Base-by-base conservation (phyloP, 306 rosid species). In the Quercus alba region DNA sequence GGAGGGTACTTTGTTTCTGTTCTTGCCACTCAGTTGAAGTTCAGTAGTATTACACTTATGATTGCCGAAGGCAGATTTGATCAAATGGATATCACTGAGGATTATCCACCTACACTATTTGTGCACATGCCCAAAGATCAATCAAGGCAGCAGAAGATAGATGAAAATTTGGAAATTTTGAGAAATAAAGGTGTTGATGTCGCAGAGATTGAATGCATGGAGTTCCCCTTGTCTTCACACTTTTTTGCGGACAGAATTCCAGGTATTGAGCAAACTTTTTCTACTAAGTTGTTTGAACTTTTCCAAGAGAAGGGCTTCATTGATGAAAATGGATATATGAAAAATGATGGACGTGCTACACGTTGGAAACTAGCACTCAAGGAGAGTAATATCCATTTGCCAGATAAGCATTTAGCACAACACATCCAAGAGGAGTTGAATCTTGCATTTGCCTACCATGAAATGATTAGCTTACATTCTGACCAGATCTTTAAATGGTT, bases 101-200 rank as follows among this genome's bases (percentile, higher is more conserved):
- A 83, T 76, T 93, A 95, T 64, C 97, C 98, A 0, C 92, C 98
- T 54, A 90, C 92, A 33, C 90, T 91, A 71, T 95, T 95, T 56
- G 94, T 95, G 72, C 99, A 91, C 87, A 95, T 95, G 99, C 99
- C 96, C 1, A 95, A 93, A 81, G 99, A 95, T 86, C 66, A 73
- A 18, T n/a, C 20, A 59, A 88, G 99, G 87, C 90, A 78, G 84
- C 88, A 70, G 77, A 91, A 91, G 85, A 90, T 95, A 56, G 89
- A 83, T 66, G 82, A 85, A 59, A 82, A 86, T 77, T 66, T 82
- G 78, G 79, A 81, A 74, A n/a, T 81, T 85, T 70, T 95, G 56
- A 88, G 86, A 78, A 82, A 82, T 30, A 91, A 85, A 83, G 93
- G 98, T 59, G 79, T 89, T 78, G 93, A 83, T 56, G 93, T 89